These are phyloP conservation scores for Pharus latifolius DNA, from an alignment of 176 grass and related monocot genomes.

Conservation along the genomic window DNA sequence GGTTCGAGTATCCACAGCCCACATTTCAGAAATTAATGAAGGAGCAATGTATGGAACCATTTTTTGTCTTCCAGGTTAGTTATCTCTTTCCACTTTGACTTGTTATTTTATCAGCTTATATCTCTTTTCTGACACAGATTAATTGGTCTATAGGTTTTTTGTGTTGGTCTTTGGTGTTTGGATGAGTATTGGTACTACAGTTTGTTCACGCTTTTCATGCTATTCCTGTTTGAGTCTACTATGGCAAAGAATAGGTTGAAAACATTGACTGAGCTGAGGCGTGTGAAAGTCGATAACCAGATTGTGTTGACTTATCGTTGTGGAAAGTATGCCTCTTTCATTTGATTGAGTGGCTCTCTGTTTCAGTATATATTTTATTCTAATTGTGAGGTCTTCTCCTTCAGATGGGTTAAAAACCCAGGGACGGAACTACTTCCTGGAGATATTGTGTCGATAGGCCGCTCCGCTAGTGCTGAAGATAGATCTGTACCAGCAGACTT, in stretches of 20 bases:
- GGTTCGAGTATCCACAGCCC: slow-evolving; percentile 98
- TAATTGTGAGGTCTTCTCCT: slow-evolving; percentile 23
- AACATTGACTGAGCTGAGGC: slow-evolving; percentile 92
- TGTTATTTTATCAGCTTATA: not conserved
- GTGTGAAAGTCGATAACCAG: slow-evolving; percentile 98
- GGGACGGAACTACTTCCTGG: slow-evolving; percentile 93
- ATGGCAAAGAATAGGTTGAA: slow-evolving; percentile 98
- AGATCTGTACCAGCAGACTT: slow-evolving; percentile 97
- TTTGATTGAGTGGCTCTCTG: slow-evolving; percentile 7
- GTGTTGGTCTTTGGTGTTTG: slow-evolving; percentile 93
- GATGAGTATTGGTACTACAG: slow-evolving; percentile 99
- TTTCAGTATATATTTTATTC: slow-evolving; percentile 5
- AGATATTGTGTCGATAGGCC: slow-evolving; percentile 91
- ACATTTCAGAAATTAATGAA: slow-evolving; percentile 99
- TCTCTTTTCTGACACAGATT: slow-evolving; percentile 13
- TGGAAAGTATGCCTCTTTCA: slow-evolving; percentile 64
- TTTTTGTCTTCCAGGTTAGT: slow-evolving; percentile 98
- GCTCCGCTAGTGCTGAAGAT: slow-evolving; percentile 72
- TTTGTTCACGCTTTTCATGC: slow-evolving; percentile 98
- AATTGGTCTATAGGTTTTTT: slow-evolving; percentile 77
- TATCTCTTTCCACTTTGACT: slow-evolving; percentile 8
- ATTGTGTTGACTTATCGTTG: slow-evolving; percentile 66
- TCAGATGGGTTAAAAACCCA: slow-evolving; percentile 82
- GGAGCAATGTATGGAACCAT: slow-evolving; percentile 89
- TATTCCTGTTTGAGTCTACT: slow-evolving; percentile 97